Evolutionary conservation across 129 eudicot species (phyloP).

Genomic region (Escallonia rubra): DNA sequence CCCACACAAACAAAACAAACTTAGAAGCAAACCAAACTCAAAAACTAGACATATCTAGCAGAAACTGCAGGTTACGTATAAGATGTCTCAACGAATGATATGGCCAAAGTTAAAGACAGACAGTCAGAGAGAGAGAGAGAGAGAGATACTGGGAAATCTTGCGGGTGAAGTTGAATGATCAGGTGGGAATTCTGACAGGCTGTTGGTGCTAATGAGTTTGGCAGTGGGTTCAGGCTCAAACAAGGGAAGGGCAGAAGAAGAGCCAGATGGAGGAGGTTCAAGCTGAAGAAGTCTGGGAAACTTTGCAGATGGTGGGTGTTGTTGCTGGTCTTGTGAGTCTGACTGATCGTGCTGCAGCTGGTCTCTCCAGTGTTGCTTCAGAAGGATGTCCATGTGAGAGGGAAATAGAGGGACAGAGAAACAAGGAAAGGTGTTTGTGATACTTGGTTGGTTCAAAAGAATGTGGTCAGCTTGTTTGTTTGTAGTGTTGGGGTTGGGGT

Average conservation of each 20-base stretch:
- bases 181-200: slow-evolving; percentile 23
- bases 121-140: background rate
- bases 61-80: background rate
- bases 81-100: no score
- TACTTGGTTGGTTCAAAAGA: slow-evolving; percentile 2
- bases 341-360: slow-evolving; percentile 34
- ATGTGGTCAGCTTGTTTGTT: background rate
- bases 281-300: slow-evolving; percentile 33
- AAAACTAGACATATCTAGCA: background rate
- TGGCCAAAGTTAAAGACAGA: background rate
- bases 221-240: slow-evolving; percentile 36
- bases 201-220: slow-evolving; percentile 10
- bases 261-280: slow-evolving; percentile 15
- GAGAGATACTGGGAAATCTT: slow-evolving; percentile 22
- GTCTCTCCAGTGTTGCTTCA: slow-evolving; percentile 61
- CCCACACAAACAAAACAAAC: background rate
- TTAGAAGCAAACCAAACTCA: background rate
- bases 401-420: slow-evolving; percentile 19
- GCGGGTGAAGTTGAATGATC: slow-evolving; percentile 18
- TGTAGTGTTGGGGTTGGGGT: slow-evolving; percentile 9
- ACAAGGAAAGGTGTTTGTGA: slow-evolving; percentile 5
- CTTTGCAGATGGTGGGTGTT: slow-evolving; percentile 22
- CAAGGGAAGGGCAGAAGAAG: slow-evolving; percentile 31
- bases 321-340: slow-evolving; percentile 32
- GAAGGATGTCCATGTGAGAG: slow-evolving; percentile 60